These are phyloP conservation scores for Albifimbria verrucaria DNA, from an alignment of 2,329 filamentous ascomycete genomes.

Conservation along the genomic window DNA sequence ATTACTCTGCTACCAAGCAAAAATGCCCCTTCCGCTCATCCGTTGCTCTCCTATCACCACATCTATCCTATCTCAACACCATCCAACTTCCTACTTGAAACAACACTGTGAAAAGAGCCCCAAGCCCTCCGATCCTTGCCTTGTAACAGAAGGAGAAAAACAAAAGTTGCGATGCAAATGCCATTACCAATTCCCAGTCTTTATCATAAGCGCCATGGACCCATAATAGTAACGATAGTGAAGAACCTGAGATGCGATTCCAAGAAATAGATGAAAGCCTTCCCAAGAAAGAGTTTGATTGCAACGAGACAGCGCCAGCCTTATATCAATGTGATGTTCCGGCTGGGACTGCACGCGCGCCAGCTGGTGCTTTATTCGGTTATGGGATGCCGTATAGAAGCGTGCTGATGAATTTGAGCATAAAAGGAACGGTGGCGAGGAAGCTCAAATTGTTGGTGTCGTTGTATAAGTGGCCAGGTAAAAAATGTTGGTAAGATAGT, in stretches of 20 bases:
- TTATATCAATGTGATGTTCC: too few relatives aligned
- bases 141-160: neutral
- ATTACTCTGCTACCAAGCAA: neutral
- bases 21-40: neutral
- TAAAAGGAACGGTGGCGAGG: too few relatives aligned
- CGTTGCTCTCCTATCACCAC: neutral
- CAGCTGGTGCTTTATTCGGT: too few relatives aligned
- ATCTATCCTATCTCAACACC: neutral
- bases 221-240: conserved; percentile 3
- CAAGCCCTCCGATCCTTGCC: neutral
- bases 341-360: too few relatives aligned
- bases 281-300: conserved; percentile 3
- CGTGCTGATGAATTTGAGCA: too few relatives aligned
- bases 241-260: neutral
- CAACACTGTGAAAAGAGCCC: neutral
- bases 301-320: too few relatives aligned
- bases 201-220: conserved; percentile 7
- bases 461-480: too few relatives aligned
- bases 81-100: conserved; percentile 12
- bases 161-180: neutral
- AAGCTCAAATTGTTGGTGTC: too few relatives aligned
- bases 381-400: too few relatives aligned
- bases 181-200: conserved; percentile 10
- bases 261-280: neutral
- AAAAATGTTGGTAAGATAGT: conserved; percentile 8